Base-by-base conservation (phyloP, 441 rosid species). In the Raphanus hybrid region DNA sequence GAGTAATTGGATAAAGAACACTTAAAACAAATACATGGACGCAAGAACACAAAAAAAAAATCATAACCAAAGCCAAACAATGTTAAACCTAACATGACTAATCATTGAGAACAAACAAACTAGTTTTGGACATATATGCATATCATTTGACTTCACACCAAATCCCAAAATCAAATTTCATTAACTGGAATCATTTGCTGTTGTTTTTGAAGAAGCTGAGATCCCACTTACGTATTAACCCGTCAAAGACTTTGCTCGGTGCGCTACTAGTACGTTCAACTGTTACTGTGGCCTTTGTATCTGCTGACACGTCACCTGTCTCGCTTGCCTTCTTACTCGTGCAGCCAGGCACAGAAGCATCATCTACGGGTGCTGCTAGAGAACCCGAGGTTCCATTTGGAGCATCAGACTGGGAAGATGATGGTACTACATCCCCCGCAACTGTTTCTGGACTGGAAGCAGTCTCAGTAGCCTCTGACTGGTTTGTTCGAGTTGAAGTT, bases 151-250 rank as follows among this genome's bases (percentile, higher is more conserved):
- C 50, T 35, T 37, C 68, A 64, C 34, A 20, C 23, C 23, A 29
- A 12, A 29, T 29, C 29, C 9, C 37, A 15, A 26, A 60, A 27
- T 27, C 65, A 29, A 62, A 62, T 50, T 4, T 12, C 64, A 60
- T 18, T 32, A 64, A 64, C 29, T 64, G 8, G 14, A 37, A 37
- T 37, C 65, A 78, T 87, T 85, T 89, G 26, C 2, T 23, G 77
- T 82, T 84, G 82, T 82, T 89, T 70, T 87, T 84, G 75, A 88
- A 90, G 70, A 78, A 78, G 78, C 41, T 78, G 65, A 89, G 81
- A 88, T 95, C 97, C 97, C 97, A 93, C 4, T 87, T 89, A 16
- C 97, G 96, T 86, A 88, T 84, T 85, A 96, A 87, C 59, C 97
- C 98, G 15, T 92, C 98, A 80, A 89, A 86, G 14, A 90, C 81